phyloP scores from a whole-genome alignment of 805 yeast species.

The Wilhelminamyces savonicus region DNA sequence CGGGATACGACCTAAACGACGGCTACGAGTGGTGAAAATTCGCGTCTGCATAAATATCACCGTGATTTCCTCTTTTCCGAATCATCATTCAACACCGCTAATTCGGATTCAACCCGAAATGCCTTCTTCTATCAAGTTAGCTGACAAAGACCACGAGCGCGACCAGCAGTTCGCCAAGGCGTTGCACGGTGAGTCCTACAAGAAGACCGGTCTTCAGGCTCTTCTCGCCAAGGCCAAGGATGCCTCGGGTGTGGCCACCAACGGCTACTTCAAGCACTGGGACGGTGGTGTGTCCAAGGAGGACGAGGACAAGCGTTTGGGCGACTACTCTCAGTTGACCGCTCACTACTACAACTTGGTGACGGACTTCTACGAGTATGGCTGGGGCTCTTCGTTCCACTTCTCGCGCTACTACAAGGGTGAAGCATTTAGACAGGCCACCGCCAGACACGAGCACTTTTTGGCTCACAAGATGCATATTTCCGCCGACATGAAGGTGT shows the following conservation, averaged over 20 bases:
- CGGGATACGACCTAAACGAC: too few relatives aligned
- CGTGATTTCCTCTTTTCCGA: too few relatives aligned
- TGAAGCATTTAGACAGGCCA: constrained; percentile 89
- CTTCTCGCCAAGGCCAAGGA: constrained; percentile 68
- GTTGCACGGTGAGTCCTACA: constrained; percentile 73
- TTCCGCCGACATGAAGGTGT: constrained; percentile 72
- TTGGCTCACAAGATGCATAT: constrained; percentile 83
- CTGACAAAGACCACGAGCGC: constrained; percentile 46
- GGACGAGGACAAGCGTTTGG: constrained; percentile 68
- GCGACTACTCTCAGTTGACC: constrained; percentile 85
- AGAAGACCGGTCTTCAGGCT: constrained; percentile 69
- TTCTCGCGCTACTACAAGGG: constrained; percentile 91
- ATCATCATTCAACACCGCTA: too few relatives aligned
- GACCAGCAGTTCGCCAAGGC: constrained; percentile 77
- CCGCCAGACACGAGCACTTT: constrained; percentile 96
- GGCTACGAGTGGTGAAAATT: too few relatives aligned
- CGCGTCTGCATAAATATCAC: too few relatives aligned
- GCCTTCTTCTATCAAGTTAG: constrained; percentile 24
- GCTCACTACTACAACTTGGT: constrained; percentile 95
- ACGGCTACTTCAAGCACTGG: constrained; percentile 95
- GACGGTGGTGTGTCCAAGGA: constrained; percentile 76
- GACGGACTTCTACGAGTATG: constrained; percentile 97
- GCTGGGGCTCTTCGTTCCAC: constrained; percentile 99
- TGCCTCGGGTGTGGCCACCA: constrained; percentile 75
- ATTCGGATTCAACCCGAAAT: too few relatives aligned